Conservation (phyloP, 805 yeast species). For the Cyberlindnera misumaiensis region DNA sequence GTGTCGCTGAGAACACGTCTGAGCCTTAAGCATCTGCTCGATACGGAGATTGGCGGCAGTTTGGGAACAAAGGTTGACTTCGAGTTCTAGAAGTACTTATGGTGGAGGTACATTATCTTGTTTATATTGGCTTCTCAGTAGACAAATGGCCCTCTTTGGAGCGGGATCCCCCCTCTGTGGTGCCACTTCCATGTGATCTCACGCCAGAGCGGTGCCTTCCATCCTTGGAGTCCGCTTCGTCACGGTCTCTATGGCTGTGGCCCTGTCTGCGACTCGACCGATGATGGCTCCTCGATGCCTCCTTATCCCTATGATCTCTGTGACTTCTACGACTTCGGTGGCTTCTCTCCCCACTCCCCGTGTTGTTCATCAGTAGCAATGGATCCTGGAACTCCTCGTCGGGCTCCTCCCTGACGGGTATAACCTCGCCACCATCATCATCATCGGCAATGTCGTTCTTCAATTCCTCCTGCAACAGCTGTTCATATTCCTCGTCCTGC, state of each 20-base stretch:
- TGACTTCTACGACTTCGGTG: not conserved
- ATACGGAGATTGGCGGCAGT: conserved; percentile 39
- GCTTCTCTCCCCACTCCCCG: not conserved
- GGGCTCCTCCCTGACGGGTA: not conserved
- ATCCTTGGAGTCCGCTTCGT: not conserved
- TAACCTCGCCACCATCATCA: conserved; percentile 5
- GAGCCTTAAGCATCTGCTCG: conserved; percentile 41
- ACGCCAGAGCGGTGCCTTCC: no score
- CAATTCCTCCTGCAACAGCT: conserved; percentile 27
- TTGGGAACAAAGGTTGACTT: conserved; percentile 20
- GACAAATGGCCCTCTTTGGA: no score
- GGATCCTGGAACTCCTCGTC: conserved; percentile 23
- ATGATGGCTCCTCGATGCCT: no score
- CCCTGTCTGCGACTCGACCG: conserved; percentile 1
- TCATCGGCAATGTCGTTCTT: conserved; percentile 22
- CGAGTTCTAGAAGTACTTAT: conserved; percentile 5
- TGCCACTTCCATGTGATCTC: no score
- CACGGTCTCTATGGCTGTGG: conserved; percentile 4
- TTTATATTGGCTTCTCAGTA: not conserved
- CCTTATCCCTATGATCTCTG: not conserved
- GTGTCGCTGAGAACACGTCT: conserved; percentile 61
- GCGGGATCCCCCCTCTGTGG: no score
- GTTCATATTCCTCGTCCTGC: conserved; percentile 43
- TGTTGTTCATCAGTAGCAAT: conserved; percentile 13
- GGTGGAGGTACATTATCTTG: not conserved